Percentiles rank a stretch among this genome's conserved stretches.
Evolutionary conservation across 257 asterid genomes (phyloP).

Genomic region (Petrea volubilis): DNA sequence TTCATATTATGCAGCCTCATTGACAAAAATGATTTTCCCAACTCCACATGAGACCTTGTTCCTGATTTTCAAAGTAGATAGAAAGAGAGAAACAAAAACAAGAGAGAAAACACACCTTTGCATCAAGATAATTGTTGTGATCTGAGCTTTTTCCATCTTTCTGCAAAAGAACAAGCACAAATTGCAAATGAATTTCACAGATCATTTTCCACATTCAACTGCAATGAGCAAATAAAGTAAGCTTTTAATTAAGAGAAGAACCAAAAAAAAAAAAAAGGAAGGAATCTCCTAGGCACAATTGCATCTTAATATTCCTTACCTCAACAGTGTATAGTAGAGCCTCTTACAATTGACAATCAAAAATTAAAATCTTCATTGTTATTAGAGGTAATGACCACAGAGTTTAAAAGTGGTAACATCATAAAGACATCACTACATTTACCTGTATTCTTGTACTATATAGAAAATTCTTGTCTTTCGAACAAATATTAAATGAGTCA

Average conservation of each 20-base stretch:
- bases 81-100: not conserved
- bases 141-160: slow-evolving; percentile 80
- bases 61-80: not conserved
- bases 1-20: not conserved
- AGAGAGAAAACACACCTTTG: slow-evolving; percentile 56
- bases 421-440: not conserved
- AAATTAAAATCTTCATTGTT: not conserved
- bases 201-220: not conserved
- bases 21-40: not conserved
- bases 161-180: slow-evolving; percentile 50
- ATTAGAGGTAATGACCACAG: not conserved
- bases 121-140: slow-evolving; percentile 74
- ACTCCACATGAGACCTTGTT: not conserved
- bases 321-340: not conserved
- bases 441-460: not conserved
- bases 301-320: not conserved
- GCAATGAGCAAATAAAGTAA: not conserved
- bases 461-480: no score
- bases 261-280: not conserved
- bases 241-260: not conserved
- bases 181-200: slow-evolving; percentile 18
- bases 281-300: not conserved
- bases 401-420: not conserved
- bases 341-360: not conserved
- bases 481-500: no score